Conservation (phyloP, 129 eudicot genomes). For the Lonicera japonica region DNA sequence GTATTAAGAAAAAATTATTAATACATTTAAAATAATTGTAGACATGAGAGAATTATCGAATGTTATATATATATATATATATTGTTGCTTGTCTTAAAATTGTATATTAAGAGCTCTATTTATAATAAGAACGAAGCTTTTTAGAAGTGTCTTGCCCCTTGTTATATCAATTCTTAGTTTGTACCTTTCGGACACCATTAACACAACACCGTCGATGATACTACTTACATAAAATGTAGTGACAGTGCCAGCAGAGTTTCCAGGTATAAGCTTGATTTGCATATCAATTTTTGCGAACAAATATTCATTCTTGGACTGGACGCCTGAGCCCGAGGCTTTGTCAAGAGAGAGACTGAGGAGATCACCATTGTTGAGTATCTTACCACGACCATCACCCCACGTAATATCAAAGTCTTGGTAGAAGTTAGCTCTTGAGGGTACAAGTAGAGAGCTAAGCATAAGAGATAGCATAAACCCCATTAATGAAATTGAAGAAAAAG, state of each 20-base stretch:
- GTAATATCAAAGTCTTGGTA: slow-evolving; percentile 40
- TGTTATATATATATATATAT: no score
- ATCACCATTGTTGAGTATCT: slow-evolving; percentile 33
- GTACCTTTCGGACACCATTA: no score
- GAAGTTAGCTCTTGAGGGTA: slow-evolving; percentile 21
- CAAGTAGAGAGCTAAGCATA: neutral
- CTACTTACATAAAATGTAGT: slow-evolving; percentile 43
- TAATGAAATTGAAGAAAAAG: neutral
- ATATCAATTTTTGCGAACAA: slow-evolving; percentile 46
- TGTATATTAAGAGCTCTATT: no score
- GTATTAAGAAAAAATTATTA: no score
- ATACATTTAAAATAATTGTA: no score
- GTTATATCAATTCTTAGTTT: no score
- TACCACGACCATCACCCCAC: slow-evolving; percentile 58
- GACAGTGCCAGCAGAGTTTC: slow-evolving; percentile 57
- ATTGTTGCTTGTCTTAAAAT: no score
- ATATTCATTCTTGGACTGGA: slow-evolving; percentile 45
- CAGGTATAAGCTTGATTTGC: slow-evolving; percentile 56
- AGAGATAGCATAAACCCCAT: neutral
- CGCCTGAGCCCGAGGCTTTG: slow-evolving; percentile 49
- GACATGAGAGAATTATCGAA: no score
- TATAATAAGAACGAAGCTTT: no score
- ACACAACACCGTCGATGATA: no score
- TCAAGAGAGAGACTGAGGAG: slow-evolving; percentile 51
- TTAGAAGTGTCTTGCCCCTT: no score